Base-by-base conservation (phyloP, 169 alveolate species). In the Eimeria praecox region DNA sequence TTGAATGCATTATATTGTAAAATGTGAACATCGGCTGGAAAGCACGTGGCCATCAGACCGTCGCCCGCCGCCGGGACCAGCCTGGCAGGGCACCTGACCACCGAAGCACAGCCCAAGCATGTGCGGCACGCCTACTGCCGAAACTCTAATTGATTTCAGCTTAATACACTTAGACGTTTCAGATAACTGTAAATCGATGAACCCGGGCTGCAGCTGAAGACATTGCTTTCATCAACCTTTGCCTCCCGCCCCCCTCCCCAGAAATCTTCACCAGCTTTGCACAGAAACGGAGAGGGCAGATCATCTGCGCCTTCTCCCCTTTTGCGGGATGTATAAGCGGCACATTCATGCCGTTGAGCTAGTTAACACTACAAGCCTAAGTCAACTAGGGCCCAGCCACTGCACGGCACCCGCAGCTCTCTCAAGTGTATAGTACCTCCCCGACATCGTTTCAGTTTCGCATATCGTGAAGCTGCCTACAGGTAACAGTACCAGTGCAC, bases 11-110 rank as follows among this genome's bases (percentile, higher is more conserved):
- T n/a, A 59, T 69, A 35, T 35, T 69, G 80, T n/a, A 33, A 69
- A 3, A 14, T 33, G n/a, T 33, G 49, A 5, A 30, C 77, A 66
- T 30, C 44, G 42, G 4, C 18, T 14, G 27, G 49, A 33, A 16
- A 69, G 46, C 49, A n/a, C 35, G 27, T 69, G 49, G 46, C n/a
- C 49, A 4, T 3, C 80, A 69, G 49, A 35, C 49, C 24, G 49
- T 24, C 80, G 49, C 69, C 69, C 33, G 24, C 3, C 44, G n/a
- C 8, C 33, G 80, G 44, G 80, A 35, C 10, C 9, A 35, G 6
- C 80, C 80, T 24, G 22, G 35, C 75, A 6, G 14, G 75, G 75
- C 75, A 44, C 44, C 80, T 69, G 80, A 35, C 80, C 80, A 69
- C 44, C 80, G 80, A 69, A 69, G 46, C 49, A 49, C 46, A 30